These are phyloP conservation scores for Pythium periplocum DNA, from an alignment of 352 stramenopile genomes.

Conservation along the genomic window DNA sequence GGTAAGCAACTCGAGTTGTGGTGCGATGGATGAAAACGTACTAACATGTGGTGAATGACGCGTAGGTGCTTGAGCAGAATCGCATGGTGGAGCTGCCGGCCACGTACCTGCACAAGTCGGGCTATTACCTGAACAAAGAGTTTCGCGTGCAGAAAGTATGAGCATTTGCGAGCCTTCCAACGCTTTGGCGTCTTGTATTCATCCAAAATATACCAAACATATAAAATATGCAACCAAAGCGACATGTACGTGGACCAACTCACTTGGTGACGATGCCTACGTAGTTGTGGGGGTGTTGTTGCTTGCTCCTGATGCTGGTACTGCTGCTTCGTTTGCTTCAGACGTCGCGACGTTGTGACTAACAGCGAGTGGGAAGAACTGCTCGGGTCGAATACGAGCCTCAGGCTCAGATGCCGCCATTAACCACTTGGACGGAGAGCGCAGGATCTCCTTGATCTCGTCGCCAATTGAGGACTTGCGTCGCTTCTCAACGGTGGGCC, in stretches of 20 bases:
- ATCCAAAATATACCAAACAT: too few species aligned
- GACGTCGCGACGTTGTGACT: slow-evolving; percentile 23
- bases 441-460: slow-evolving; percentile 56
- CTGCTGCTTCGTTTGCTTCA: too few species aligned
- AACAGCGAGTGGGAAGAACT: slow-evolving; percentile 49
- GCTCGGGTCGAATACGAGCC: slow-evolving; percentile 35
- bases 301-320: too few species aligned
- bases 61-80: slow-evolving; percentile 60
- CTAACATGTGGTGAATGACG: background rate
- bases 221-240: too few species aligned
- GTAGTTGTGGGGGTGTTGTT: too few species aligned
- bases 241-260: too few species aligned
- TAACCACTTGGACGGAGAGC: slow-evolving; percentile 63
- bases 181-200: too few species aligned
- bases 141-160: slow-evolving; percentile 60
- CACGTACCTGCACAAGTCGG: slow-evolving; percentile 79
- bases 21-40: background rate
- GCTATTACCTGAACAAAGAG: slow-evolving; percentile 67
- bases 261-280: too few species aligned
- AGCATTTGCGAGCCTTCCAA: slow-evolving; percentile 9
- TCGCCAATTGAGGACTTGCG: slow-evolving; percentile 59
- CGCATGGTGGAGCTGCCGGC: slow-evolving; percentile 61
- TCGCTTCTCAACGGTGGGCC: slow-evolving; percentile 13
- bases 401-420: slow-evolving; percentile 15
- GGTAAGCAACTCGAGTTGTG: slow-evolving; percentile 21